These are phyloP conservation scores for Saraca asoca DNA, from an alignment of 331 rosid genomes.

Conservation along the genomic window DNA sequence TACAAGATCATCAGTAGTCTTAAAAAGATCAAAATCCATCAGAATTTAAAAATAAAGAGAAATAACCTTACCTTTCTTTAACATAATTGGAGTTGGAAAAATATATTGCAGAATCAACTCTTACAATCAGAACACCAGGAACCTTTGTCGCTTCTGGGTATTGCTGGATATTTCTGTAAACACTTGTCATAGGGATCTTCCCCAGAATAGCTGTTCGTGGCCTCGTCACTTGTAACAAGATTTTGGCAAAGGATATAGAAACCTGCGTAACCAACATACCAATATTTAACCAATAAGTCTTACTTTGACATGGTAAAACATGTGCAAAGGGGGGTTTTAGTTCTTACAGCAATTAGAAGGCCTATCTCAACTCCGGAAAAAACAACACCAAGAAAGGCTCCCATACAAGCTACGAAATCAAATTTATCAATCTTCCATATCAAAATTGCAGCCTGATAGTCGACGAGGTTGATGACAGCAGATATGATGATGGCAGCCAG, in stretches of 20 bases:
- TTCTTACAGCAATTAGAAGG: constrained; percentile 81
- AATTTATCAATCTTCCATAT: constrained; percentile 92
- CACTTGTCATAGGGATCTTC: constrained; percentile 73
- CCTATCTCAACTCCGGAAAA: constrained; percentile 82
- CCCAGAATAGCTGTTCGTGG: constrained; percentile 94
- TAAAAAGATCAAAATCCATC: background rate
- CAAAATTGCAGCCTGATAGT: constrained; percentile 75
- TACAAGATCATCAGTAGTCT: background rate
- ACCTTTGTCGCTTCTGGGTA: constrained; percentile 84
- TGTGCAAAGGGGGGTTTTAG: constrained; percentile 21
- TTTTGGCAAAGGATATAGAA: constrained; percentile 86
- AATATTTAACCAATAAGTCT: constrained; percentile 17
- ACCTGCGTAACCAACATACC: constrained; percentile 52
- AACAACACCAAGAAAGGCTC: constrained; percentile 94
- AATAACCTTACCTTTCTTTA: constrained; percentile 67
- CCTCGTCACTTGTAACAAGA: constrained; percentile 90
- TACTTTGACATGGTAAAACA: constrained; percentile 26
- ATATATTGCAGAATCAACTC: constrained; percentile 93
- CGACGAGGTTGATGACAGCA: constrained; percentile 84
- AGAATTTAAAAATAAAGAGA: background rate
- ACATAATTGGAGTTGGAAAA: constrained; percentile 93
- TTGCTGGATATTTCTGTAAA: constrained; percentile 83
- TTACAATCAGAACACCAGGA: constrained; percentile 77
- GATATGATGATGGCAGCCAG: constrained; percentile 84
- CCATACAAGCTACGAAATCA: constrained; percentile 92